A percentile compares a stretch with the other conserved stretches of the same genome.
phyloP scores from a whole-genome alignment of 768 basidiomycete genomes.

The Tylopilus intermedius region DNA sequence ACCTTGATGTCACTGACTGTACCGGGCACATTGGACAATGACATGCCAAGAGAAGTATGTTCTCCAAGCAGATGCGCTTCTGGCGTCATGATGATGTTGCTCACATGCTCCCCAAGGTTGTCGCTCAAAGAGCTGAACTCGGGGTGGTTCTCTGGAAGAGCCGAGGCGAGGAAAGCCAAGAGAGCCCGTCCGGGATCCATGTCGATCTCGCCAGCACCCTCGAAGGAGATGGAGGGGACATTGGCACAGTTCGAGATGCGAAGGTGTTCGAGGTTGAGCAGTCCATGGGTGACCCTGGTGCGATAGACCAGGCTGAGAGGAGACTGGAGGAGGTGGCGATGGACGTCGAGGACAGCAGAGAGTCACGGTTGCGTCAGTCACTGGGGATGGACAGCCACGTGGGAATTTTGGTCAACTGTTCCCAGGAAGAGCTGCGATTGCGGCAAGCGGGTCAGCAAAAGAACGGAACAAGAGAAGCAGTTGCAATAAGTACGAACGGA shows the following conservation, averaged over 20 bases:
- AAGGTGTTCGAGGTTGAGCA: slow-evolving; percentile 39
- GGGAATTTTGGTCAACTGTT: slow-evolving; percentile 26
- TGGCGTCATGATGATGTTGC: slow-evolving; percentile 43
- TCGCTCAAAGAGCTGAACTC: slow-evolving; percentile 41
- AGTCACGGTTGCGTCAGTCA: not conserved
- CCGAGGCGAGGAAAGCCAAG: slow-evolving; percentile 74
- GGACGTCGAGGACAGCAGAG: slow-evolving; percentile 28
- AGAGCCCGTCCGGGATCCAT: slow-evolving; percentile 51
- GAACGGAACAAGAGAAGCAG: slow-evolving; percentile 12
- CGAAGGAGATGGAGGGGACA: slow-evolving; percentile 23
- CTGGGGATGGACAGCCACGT: slow-evolving; percentile 38
- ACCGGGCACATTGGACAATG: slow-evolving; percentile 52
- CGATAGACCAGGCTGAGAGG: slow-evolving; percentile 11
- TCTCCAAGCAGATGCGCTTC: slow-evolving; percentile 45
- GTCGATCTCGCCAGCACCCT: slow-evolving; percentile 24
- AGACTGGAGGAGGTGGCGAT: slow-evolving; percentile 27
- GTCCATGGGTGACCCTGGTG: slow-evolving; percentile 11
- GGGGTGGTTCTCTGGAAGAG: slow-evolving; percentile 47
- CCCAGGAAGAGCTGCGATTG: slow-evolving; percentile 71
- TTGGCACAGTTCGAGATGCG: slow-evolving; percentile 53
- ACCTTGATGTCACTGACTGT: slow-evolving; percentile 78
- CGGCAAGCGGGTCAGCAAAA: slow-evolving; percentile 4
- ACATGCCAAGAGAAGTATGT: slow-evolving; percentile 34
- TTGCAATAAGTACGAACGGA: slow-evolving; percentile 50
- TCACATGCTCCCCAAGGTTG: slow-evolving; percentile 47